Evolutionary conservation across 345 rosid genomes (phyloP).

Genomic region (Abelmoschus esculentus): DNA sequence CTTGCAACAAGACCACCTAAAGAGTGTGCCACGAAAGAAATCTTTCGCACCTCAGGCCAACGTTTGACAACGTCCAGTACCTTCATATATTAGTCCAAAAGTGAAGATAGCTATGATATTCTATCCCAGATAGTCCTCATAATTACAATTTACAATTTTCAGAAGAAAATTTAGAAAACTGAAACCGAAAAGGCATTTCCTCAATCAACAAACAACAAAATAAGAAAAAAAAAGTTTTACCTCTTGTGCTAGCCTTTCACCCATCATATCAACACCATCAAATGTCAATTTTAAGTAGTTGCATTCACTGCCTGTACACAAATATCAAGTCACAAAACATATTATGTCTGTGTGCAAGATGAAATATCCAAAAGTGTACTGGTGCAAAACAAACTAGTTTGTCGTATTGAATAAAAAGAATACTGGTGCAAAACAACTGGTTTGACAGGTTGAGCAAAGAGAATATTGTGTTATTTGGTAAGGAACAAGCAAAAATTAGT

Average conservation of each 20-base stretch:
- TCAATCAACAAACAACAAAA: neutral
- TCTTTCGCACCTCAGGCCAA: conserved; percentile 56
- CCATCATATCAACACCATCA: conserved; percentile 92
- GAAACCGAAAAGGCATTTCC: conserved; percentile 1
- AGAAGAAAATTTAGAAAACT: conserved; percentile 4
- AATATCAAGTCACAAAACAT: conserved; percentile 1
- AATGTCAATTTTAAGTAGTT: conserved; percentile 70
- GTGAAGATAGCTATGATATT: neutral
- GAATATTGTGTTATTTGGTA: neutral
- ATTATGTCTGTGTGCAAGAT: neutral
- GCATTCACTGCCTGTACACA: conserved; percentile 70
- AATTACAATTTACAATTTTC: neutral
- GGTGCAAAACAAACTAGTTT: neutral
- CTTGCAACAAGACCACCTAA: conserved; percentile 95
- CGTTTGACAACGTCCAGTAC: conserved; percentile 56
- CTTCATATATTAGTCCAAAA: conserved; percentile 30
- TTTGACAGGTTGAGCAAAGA: neutral
- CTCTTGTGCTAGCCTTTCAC: conserved; percentile 89
- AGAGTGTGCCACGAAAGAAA: conserved; percentile 92
- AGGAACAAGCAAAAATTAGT: neutral
- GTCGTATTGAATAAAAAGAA: neutral
- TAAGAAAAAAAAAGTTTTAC: conserved; percentile 31
- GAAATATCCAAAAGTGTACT: neutral
- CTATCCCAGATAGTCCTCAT: neutral
- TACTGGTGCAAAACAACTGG: neutral